Evolutionary conservation across 2,329 filamentous ascomycete species (phyloP).

Genomic region (Apiospora arundinis): DNA sequence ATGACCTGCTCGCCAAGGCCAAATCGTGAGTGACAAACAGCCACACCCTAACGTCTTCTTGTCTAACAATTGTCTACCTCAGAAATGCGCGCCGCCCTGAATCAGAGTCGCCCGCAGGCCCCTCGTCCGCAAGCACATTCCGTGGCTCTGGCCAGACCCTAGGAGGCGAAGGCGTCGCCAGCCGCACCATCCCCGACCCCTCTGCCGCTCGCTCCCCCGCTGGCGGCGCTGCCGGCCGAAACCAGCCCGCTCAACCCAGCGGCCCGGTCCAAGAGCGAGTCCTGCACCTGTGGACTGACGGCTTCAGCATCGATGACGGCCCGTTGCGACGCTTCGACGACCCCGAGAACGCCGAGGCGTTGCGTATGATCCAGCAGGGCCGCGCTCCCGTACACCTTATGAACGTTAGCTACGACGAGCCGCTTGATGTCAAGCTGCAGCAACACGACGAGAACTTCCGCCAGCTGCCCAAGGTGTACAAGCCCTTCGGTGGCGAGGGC

Average conservation of each 20-base stretch:
- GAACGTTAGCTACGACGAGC: constrained; percentile 76
- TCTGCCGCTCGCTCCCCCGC: constrained; percentile 54
- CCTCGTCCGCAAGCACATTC: constrained; percentile 61
- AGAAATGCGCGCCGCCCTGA: neutral
- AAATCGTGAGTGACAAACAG: constrained; percentile 54
- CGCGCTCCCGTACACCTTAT: constrained; percentile 80
- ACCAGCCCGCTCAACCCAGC: constrained; percentile 37
- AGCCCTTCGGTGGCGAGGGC: constrained; percentile 75
- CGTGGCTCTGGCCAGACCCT: constrained; percentile 76
- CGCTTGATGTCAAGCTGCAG: constrained; percentile 79
- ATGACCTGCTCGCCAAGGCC: constrained; percentile 69
- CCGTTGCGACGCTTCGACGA: constrained; percentile 80
- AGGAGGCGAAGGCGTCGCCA: constrained; percentile 78
- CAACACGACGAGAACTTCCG: constrained; percentile 79
- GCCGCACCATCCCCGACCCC: constrained; percentile 64
- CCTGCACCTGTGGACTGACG: constrained; percentile 82
- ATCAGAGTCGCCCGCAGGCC: constrained; percentile 50
- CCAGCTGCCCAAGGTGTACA: constrained; percentile 75
- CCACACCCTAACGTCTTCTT: neutral
- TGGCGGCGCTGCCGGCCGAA: constrained; percentile 34
- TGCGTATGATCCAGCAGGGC: constrained; percentile 78
- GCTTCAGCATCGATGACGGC: constrained; percentile 86
- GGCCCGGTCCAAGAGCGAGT: constrained; percentile 67
- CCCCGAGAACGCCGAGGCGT: constrained; percentile 72
- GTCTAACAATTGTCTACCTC: neutral